Conservation (phyloP, 495 filamentous ascomycete species). For the Hypoxylon perforatum region DNA sequence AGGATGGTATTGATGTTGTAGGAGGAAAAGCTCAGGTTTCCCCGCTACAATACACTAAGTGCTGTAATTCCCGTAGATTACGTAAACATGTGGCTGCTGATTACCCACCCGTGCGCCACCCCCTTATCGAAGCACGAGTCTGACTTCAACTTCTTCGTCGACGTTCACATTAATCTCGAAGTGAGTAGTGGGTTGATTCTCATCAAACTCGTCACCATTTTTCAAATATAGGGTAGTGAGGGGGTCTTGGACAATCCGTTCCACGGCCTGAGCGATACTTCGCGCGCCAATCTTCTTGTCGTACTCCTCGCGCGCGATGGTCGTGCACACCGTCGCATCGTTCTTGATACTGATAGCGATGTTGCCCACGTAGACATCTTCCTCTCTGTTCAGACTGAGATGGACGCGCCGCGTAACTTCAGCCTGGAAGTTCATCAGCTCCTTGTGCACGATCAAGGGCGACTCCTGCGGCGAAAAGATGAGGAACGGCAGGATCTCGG, state of each 20-base stretch:
- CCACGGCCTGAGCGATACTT: conserved; percentile 19
- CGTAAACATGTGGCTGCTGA: no score
- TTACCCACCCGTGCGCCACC: neutral
- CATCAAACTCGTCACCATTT: conserved; percentile 23
- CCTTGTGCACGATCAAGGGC: conserved; percentile 56
- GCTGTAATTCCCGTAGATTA: no score
- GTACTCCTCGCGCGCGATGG: conserved; percentile 19
- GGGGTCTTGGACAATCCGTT: conserved; percentile 13
- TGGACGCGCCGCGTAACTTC: conserved; percentile 1
- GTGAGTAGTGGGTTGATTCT: conserved; percentile 10
- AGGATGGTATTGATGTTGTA: no score
- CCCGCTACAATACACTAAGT: no score
- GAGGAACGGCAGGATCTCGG: conserved; percentile 57
- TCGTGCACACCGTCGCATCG: conserved; percentile 22
- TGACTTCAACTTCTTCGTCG: conserved; percentile 14
- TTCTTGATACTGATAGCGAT: conserved; percentile 16
- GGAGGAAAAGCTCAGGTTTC: no score
- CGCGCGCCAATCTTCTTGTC: conserved; percentile 27
- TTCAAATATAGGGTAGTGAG: conserved; percentile 22
- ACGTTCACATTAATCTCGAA: conserved; percentile 26
- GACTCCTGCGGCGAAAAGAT: conserved; percentile 54
- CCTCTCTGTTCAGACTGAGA: conserved; percentile 17
- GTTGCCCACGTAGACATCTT: conserved; percentile 25
- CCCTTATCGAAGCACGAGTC: neutral
- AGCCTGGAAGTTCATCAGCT: conserved; percentile 48